These are phyloP conservation scores for Exophiala spinifera DNA, from an alignment of 2,329 filamentous ascomycete genomes.

Conservation along the genomic window DNA sequence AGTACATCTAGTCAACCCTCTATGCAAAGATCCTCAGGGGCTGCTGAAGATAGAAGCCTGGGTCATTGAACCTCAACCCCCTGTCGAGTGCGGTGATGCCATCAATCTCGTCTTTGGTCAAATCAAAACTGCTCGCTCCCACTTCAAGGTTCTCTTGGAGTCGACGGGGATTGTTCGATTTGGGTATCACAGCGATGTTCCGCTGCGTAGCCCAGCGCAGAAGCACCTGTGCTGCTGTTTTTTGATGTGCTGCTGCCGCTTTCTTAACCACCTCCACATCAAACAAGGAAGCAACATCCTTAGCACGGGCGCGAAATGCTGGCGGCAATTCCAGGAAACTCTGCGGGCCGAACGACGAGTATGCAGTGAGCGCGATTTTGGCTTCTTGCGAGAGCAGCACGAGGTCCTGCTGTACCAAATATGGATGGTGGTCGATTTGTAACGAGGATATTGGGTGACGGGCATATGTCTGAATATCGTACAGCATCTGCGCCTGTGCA, in stretches of 20 bases:
- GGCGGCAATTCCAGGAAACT: slow-evolving; percentile 67
- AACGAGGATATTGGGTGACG: slow-evolving; percentile 70
- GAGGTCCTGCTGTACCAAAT: slow-evolving; percentile 72
- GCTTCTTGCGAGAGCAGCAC: slow-evolving; percentile 66
- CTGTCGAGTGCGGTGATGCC: slow-evolving; percentile 18
- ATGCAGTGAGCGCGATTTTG: slow-evolving; percentile 73
- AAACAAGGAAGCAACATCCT: slow-evolving; percentile 67
- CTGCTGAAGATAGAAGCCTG: slow-evolving; percentile 18
- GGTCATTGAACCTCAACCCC: slow-evolving; percentile 27
- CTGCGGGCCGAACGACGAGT: slow-evolving; percentile 78
- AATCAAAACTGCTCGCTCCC: slow-evolving; percentile 8
- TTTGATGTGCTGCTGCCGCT: slow-evolving; percentile 67
- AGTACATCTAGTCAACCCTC: too few relatives aligned
- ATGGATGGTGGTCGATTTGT: slow-evolving; percentile 88
- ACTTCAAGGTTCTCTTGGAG: slow-evolving; percentile 27
- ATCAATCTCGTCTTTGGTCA: slow-evolving; percentile 19
- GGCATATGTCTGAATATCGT: slow-evolving; percentile 76
- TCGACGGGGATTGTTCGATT: slow-evolving; percentile 59
- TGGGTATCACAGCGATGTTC: slow-evolving; percentile 76
- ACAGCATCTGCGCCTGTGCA: slow-evolving; percentile 73
- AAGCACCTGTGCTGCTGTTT: slow-evolving; percentile 75
- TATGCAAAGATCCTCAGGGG: slow-evolving; percentile 21
- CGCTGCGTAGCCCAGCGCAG: slow-evolving; percentile 85
- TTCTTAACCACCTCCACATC: slow-evolving; percentile 63
- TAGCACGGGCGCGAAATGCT: slow-evolving; percentile 58